phyloP scores from a whole-genome alignment of 805 yeast species.

The Candida manassasensis region DNA sequence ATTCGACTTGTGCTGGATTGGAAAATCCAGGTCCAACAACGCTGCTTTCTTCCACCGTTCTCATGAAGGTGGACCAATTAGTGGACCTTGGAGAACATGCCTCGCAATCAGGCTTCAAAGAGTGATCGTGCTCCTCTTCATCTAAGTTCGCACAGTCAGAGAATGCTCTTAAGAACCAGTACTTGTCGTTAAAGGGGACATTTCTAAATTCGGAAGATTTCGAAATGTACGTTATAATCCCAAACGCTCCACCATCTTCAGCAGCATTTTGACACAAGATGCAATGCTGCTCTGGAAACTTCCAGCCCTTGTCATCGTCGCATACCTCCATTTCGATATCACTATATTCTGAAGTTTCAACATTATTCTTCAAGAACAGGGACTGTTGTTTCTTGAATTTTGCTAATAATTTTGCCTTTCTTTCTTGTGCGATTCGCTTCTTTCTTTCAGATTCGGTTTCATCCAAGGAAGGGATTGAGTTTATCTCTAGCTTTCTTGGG shows the following conservation, averaged over 20 bases:
- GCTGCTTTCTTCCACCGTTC: constrained; percentile 27
- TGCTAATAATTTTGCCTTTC: constrained; percentile 68
- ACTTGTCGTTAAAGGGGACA: constrained; percentile 57
- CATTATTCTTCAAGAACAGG: constrained; percentile 58
- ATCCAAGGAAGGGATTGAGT: constrained; percentile 8
- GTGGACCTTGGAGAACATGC: constrained; percentile 14
- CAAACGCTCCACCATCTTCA: constrained; percentile 62
- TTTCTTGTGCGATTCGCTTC: constrained; percentile 63
- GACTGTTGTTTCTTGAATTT: constrained; percentile 77
- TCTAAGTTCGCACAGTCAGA: constrained; percentile 43
- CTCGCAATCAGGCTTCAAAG: constrained; percentile 7
- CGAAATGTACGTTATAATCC: constrained; percentile 61
- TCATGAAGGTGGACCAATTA: constrained; percentile 37
- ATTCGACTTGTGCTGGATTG: constrained; percentile 30
- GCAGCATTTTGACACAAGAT: constrained; percentile 78
- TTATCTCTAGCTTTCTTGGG: constrained; percentile 15
- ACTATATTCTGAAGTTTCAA: constrained; percentile 20
- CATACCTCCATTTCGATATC: constrained; percentile 42
- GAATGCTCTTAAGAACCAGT: constrained; percentile 64
- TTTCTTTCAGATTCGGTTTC: constrained; percentile 50
- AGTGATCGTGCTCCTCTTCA: constrained; percentile 23
- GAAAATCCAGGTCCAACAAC: constrained; percentile 75
- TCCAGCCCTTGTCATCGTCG: constrained; percentile 45
- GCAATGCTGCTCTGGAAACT: constrained; percentile 70
- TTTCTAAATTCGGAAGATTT: constrained; percentile 57